These are phyloP conservation scores for Geotrichum phurueaensis DNA, from an alignment of 1,139 yeast genomes.

Conservation along the genomic window DNA sequence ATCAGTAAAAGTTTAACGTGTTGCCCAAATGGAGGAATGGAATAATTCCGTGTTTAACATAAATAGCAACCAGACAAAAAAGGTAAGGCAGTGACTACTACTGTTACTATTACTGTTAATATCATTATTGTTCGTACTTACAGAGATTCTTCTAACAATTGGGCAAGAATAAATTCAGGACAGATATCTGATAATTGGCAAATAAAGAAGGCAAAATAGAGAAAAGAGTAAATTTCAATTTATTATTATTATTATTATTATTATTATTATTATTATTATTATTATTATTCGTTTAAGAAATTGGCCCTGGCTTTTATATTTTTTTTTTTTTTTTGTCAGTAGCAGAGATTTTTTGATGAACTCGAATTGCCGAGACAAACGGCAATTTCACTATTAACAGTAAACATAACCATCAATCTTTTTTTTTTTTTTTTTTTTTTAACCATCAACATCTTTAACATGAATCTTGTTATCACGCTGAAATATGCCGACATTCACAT, in stretches of 20 bases:
- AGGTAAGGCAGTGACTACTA: not conserved
- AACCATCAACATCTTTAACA: no score
- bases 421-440: no score
- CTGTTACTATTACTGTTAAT: no score
- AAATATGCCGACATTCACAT: no score
- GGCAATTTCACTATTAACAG: not conserved
- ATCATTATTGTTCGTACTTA: no score
- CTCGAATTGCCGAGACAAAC: not conserved
- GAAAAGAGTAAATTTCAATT: not conserved
- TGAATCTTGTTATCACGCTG: no score
- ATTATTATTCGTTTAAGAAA: not conserved
- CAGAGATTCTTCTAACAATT: no score
- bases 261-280: not conserved
- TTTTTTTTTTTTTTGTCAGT: not conserved
- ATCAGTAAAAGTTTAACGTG: not conserved
- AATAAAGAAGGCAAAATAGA: not conserved
- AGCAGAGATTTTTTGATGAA: not conserved
- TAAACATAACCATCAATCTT: not conserved
- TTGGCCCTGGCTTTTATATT: not conserved
- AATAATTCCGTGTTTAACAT: not conserved
- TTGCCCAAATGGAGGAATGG: not conserved
- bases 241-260: not conserved
- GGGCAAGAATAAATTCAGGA: no score
- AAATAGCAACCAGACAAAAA: not conserved
- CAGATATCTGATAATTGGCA: not conserved